Conservation (phyloP, 139 green algal genomes). For the Closterium sp. region DNA sequence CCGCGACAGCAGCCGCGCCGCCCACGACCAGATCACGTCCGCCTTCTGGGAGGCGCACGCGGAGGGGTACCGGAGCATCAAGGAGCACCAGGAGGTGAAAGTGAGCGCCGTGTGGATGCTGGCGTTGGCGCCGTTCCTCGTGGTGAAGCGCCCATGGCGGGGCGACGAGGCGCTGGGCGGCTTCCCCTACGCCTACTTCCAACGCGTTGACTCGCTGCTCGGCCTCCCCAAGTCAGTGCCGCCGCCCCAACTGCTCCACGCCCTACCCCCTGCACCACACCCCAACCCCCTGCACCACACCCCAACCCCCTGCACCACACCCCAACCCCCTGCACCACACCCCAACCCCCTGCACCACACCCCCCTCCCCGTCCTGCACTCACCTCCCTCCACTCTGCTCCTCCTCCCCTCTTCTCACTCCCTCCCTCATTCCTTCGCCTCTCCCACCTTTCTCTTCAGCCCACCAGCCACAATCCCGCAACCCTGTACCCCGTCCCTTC, state of each 20-base stretch:
- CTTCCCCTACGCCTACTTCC: neutral
- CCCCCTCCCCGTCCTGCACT: neutral
- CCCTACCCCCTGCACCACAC: neutral
- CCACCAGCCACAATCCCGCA: neutral
- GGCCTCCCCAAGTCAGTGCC: neutral
- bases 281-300: no score
- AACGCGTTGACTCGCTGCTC: neutral
- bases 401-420: neutral
- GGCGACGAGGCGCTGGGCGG: neutral
- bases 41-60: slow-evolving; percentile 12
- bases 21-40: neutral
- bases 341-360: neutral
- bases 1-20: neutral
- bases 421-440: no score
- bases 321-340: neutral
- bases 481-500: neutral
- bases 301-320: neutral
- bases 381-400: neutral
- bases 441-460: no score
- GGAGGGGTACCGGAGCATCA: slow-evolving; percentile 10
- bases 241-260: neutral
- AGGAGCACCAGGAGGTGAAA: slow-evolving; percentile 2
- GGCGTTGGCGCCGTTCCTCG: neutral
- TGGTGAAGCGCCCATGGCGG: slow-evolving; percentile 2
- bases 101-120: neutral